Percentiles rank a stretch among this genome's conserved stretches.
These are phyloP conservation scores for Arachnomyces sp. DNA, from an alignment of 2,329 filamentous ascomycete genomes.

Conservation along the genomic window DNA sequence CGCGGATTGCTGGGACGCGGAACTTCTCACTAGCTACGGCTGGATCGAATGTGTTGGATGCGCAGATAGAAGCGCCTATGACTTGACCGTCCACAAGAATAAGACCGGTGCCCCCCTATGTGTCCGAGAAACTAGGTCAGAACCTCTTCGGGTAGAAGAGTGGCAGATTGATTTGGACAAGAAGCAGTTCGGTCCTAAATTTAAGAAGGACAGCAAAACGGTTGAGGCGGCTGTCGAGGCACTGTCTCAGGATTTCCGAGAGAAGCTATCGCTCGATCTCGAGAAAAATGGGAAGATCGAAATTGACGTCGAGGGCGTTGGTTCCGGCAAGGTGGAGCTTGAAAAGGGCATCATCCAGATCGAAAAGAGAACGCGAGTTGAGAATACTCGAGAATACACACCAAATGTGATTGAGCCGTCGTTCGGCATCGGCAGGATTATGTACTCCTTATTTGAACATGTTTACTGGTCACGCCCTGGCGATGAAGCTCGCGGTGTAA, in stretches of 20 bases:
- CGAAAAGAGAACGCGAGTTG: conserved; percentile 71
- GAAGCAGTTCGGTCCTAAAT: conserved; percentile 91
- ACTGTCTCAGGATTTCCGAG: conserved; percentile 71
- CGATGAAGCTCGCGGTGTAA: conserved; percentile 79
- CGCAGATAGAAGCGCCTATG: conserved; percentile 90
- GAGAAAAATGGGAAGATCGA: conserved; percentile 65
- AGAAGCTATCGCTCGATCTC: conserved; percentile 69
- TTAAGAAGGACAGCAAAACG: conserved; percentile 87
- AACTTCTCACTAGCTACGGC: conserved; percentile 82
- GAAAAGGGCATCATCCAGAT: conserved; percentile 73
- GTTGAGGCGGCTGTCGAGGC: conserved; percentile 72
- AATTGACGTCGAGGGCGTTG: conserved; percentile 62
- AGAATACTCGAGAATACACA: conserved; percentile 83
- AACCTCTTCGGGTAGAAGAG: conserved; percentile 74
- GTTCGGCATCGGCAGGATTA: conserved; percentile 90
- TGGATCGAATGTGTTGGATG: conserved; percentile 99
- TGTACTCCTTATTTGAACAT: conserved; percentile 91
- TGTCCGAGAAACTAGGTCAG: conserved; percentile 72
- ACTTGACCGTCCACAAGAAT: conserved; percentile 85
- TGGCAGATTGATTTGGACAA: conserved; percentile 83
- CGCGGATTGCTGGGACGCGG: conserved; percentile 95
- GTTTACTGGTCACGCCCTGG: conserved; percentile 84
- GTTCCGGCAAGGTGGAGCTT: conserved; percentile 69
- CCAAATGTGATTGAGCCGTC: conserved; percentile 97
- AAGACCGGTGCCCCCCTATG: conserved; percentile 81